phyloP scores from a whole-genome alignment of 495 filamentous ascomycete species.

The Podospora tetraspora region DNA sequence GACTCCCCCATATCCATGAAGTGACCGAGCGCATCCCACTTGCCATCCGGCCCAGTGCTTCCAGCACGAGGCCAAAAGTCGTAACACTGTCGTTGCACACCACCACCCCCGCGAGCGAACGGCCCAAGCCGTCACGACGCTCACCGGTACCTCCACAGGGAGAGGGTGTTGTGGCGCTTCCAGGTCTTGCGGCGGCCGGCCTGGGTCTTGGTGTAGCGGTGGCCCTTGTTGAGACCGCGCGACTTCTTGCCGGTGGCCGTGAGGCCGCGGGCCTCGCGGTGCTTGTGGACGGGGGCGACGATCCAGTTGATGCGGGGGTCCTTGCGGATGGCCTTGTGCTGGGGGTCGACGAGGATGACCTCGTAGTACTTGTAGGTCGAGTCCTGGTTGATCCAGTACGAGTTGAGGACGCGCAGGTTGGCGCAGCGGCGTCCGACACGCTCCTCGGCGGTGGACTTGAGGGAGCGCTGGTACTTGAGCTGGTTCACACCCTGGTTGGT shows the following conservation, averaged over 20 bases:
- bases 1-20: conserved; percentile 12
- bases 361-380: conserved; percentile 99
- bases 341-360: conserved; percentile 98
- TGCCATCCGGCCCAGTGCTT: conserved; percentile 16
- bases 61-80: conserved; percentile 25
- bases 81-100: conserved; percentile 15
- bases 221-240: conserved; percentile 96
- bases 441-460: conserved; percentile 95
- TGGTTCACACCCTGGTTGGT: conserved; percentile 99
- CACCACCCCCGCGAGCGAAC: conserved; percentile 9
- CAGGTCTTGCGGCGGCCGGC: conserved; percentile 97
- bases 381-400: conserved; percentile 99
- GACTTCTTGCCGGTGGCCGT: conserved; percentile 99
- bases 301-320: conserved; percentile 99
- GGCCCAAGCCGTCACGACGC: conserved; percentile 20
- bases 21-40: conserved; percentile 18
- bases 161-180: conserved; percentile 98
- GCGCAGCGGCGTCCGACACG: conserved; percentile 98
- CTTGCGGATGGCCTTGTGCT: conserved; percentile 99
- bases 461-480: conserved; percentile 99
- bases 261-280: conserved; percentile 94
- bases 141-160: conserved; percentile 80
- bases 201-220: conserved; percentile 95
- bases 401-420: conserved; percentile 98
- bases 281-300: conserved; percentile 98